Conservation (phyloP, 805 yeast genomes). For the Ogataea nonfermentans region DNA sequence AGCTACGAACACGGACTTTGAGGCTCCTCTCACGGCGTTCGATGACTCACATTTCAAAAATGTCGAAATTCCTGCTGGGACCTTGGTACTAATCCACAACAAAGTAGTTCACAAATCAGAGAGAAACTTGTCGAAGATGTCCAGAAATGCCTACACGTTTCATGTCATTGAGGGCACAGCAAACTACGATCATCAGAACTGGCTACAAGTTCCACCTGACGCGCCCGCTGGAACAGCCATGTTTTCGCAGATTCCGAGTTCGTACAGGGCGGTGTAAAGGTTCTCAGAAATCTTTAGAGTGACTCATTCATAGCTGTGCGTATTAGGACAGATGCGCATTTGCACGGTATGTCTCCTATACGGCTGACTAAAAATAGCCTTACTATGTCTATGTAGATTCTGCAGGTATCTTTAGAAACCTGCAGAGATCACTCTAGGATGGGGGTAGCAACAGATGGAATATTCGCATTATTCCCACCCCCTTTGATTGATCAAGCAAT, state of each 20-base stretch:
- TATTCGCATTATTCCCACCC: no score
- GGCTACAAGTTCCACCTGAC: slow-evolving; percentile 75
- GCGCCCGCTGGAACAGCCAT: slow-evolving; percentile 13
- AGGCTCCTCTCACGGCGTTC: slow-evolving; percentile 28
- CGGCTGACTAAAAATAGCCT: no score
- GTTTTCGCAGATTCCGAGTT: background rate
- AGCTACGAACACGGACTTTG: slow-evolving; percentile 21
- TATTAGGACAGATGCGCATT: no score
- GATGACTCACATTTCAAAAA: slow-evolving; percentile 43
- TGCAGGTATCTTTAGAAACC: no score
- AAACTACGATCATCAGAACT: slow-evolving; percentile 61
- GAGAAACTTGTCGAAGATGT: slow-evolving; percentile 49
- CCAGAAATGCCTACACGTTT: slow-evolving; percentile 77
- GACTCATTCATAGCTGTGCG: background rate
- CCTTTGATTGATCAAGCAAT: no score
- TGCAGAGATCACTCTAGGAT: no score
- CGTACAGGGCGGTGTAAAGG: no score
- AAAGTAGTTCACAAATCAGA: slow-evolving; percentile 72
- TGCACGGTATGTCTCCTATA: no score
- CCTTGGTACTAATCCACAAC: slow-evolving; percentile 68
- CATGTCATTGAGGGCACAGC: slow-evolving; percentile 71
- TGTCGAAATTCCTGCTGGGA: slow-evolving; percentile 69
- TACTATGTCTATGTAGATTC: no score
- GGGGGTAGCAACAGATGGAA: no score
- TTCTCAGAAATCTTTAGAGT: background rate